These are phyloP conservation scores for Danielia reshetovae DNA, from an alignment of 805 yeast genomes.

Conservation along the genomic window DNA sequence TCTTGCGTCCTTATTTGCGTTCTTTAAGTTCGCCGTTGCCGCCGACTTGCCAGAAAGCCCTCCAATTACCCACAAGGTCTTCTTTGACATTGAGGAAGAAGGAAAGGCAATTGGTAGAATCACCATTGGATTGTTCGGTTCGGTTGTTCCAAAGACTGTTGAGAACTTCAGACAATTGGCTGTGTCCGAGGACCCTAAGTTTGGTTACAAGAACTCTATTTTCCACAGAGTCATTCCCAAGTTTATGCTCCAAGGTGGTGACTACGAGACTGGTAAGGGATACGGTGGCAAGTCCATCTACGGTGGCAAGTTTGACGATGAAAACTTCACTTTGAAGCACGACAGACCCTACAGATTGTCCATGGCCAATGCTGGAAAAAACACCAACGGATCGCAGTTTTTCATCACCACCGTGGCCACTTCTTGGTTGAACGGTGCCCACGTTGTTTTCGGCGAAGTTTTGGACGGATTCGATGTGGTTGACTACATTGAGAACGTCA, in stretches of 20 bases:
- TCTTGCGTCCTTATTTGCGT: conserved; percentile 10
- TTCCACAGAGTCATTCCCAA: conserved; percentile 73
- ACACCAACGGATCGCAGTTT: conserved; percentile 90
- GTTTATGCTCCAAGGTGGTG: conserved; percentile 89
- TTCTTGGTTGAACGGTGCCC: conserved; percentile 88
- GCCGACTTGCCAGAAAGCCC: conserved; percentile 39
- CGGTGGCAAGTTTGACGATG: conserved; percentile 73
- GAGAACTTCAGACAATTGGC: conserved; percentile 83
- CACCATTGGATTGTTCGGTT: conserved; percentile 83
- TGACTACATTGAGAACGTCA: conserved; percentile 64
- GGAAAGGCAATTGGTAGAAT: conserved; percentile 75
- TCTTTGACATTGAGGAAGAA: conserved; percentile 81
- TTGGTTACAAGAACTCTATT: conserved; percentile 58
- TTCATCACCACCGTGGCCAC: conserved; percentile 91
- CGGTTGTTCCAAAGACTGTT: conserved; percentile 80
- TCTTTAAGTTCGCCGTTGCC: conserved; percentile 9
- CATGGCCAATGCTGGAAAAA: conserved; percentile 77
- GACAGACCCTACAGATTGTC: conserved; percentile 66
- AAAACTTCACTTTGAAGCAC: conserved; percentile 67
- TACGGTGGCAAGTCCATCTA: conserved; percentile 80
- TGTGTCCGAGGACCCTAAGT: conserved; percentile 53
- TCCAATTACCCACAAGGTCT: conserved; percentile 72
- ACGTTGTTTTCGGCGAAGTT: conserved; percentile 96
- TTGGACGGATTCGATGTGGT: conserved; percentile 84
- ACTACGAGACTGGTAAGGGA: conserved; percentile 67